Base-by-base conservation (phyloP, 106 monocot species). In the Cymbidium sinense region DNA sequence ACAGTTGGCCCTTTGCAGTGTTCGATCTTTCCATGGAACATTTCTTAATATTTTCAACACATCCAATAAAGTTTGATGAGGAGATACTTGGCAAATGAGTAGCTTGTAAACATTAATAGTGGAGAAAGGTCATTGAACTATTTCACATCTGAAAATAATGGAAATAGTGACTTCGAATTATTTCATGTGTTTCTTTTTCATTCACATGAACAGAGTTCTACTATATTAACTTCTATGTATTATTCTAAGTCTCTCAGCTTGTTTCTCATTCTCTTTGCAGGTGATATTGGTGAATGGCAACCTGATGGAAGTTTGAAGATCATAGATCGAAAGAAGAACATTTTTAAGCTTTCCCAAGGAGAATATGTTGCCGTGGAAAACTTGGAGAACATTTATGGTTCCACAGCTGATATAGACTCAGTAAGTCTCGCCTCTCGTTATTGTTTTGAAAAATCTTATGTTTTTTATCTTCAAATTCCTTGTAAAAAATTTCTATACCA, bases 301-400 rank as follows among this genome's bases (percentile, higher is more conserved):
- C 73, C 88, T 79, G 76, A 94, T 90, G 96, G 96, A 82, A 88
- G 88, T 79, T 77, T 96, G 86, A 96, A 94, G 74, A 88, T 96
- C 47, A 96, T 96, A 78, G 96, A 96, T 79, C 76, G 96, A 64
- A 96, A 91, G 79, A 96, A 96, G 80, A 96, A 96, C 17, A 96
- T 96, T 70, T 94, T 96, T 74, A 96, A 96, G 83, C 94, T 96
- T 72, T 96, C 94, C 58, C 96, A 96, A 79, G 93, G 96, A 75
- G 96, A 96, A 79, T 96, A 94, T 84, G 94, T 96, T 75, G 91
- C 96, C n/a, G 91, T 94, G 51, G 96, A 96, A 65, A 90, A 94
- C 77, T 88, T 96, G 64, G 96, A 96, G 77, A 96, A 91, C 77
- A 83, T 96, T 37, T 96, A 94, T 77, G 84, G 91, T 64, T 80